Evolutionary conservation across 257 asterid species (phyloP).

Genomic region (Euphrasia confusa): DNA sequence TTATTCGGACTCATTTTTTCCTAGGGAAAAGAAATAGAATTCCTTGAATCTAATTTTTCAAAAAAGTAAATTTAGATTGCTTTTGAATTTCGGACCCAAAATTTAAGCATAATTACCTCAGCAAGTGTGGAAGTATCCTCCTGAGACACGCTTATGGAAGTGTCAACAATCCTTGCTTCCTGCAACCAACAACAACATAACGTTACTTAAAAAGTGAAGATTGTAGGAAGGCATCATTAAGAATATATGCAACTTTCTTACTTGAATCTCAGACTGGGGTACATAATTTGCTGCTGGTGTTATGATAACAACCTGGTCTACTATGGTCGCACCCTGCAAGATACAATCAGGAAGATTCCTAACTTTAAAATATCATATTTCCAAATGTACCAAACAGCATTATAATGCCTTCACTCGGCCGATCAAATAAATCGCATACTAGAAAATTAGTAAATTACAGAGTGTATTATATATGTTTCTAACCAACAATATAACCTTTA

Average conservation of each 20-base stretch:
- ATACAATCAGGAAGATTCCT: constrained; percentile 4
- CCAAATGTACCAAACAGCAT: no score
- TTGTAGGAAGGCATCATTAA: background rate
- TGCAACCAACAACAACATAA: constrained; percentile 18
- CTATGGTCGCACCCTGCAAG: constrained; percentile 65
- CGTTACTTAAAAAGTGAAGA: constrained; percentile 15
- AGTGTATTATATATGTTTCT: background rate
- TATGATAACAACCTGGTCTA: constrained; percentile 58
- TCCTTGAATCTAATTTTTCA: background rate
- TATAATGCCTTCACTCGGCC: background rate
- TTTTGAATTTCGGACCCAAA: background rate
- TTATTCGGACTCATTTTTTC: constrained; percentile 35
- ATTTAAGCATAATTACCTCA: constrained; percentile 39
- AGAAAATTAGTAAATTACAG: background rate
- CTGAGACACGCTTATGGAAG: constrained; percentile 26
- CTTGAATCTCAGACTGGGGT: constrained; percentile 40
- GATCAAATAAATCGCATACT: constrained; percentile 9
- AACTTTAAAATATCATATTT: background rate
- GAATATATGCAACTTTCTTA: constrained; percentile 21
- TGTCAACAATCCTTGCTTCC: constrained; percentile 31
- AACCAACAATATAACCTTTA: background rate
- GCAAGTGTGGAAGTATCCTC: constrained; percentile 31
- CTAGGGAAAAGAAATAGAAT: constrained; percentile 35
- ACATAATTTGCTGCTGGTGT: constrained; percentile 48
- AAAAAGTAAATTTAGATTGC: background rate